Base-by-base conservation (phyloP, 2,329 filamentous ascomycete species). In the Aspergillus sp. region DNA sequence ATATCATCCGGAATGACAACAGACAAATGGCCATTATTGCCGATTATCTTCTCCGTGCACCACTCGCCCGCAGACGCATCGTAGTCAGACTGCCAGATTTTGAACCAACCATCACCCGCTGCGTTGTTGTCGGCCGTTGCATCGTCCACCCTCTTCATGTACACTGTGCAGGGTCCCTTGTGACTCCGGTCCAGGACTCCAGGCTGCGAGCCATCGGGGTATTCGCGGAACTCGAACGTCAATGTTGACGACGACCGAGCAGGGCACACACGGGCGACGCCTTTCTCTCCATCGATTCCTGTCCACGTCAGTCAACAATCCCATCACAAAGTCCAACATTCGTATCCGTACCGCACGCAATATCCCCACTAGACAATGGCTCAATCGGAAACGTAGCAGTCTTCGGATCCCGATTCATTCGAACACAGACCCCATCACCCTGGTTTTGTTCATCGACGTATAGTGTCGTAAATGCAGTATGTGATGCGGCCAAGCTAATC, bases 101-200 rank as follows among this genome's bases (percentile, higher is more conserved):
- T 89, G 76, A 90, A 86, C 86, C 86, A 90, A 35, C 85, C 85
- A 44, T 74, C 69, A 4, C 85, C 85, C 20, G 75, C 70, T 44
- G 81, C 81, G 10, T 77, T 65, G 53, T 74, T 70, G 19, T 61
- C 63, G 10, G 69, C 56, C 44, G 67, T 69, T 49, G 83, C 80
- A 49, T 81, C 74, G 53, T 73, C 67, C 1, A 88, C 78, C 59
- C 81, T 80, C 72, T 89, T 89, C 69, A 88, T 73, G 66, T 89
- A 90, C 20, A 89, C 78, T 23, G 84, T 78, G 60, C 85, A 87
- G 43, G 86, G 84, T 0, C 86, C 86, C 62, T 80, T 77, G 66
- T 85, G 83, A 30, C 75, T 77, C 10, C 61, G 59, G 60, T 84
- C 84, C 49, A 89, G 77, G 49, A 74, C 68, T 19, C 79, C 78